phyloP scores from a whole-genome alignment of 2,329 filamentous ascomycete genomes.

The Colletotrichum neosansevieriae region DNA sequence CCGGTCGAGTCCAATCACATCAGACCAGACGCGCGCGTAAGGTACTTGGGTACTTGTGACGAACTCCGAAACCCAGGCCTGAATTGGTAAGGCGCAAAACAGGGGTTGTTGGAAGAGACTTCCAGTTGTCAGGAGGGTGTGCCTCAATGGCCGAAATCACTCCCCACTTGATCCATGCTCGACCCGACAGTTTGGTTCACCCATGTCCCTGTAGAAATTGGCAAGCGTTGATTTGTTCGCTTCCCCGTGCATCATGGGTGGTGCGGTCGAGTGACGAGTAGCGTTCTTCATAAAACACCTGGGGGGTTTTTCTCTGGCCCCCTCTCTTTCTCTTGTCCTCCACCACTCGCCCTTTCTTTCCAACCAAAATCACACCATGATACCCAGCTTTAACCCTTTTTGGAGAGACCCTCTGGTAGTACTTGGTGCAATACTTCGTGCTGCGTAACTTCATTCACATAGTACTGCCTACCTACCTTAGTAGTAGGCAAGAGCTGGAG shows the following conservation, averaged over 20 bases:
- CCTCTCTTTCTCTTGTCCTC: slow-evolving; percentile 5
- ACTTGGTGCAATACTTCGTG: no score
- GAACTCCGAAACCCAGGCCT: slow-evolving; percentile 9
- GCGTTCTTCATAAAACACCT: slow-evolving; percentile 16
- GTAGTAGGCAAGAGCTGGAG: not conserved
- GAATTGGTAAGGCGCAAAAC: slow-evolving; percentile 16
- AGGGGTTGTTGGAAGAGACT: not conserved
- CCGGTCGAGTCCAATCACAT: slow-evolving; percentile 3
- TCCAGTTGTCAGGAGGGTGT: not conserved
- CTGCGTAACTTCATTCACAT: no score
- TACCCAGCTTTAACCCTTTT: slow-evolving; percentile 16
- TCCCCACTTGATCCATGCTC: slow-evolving; percentile 12
- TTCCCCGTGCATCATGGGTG: slow-evolving; percentile 15
- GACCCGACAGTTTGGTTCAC: slow-evolving; percentile 24
- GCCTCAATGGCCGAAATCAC: not conserved
- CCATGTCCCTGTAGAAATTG: slow-evolving; percentile 17
- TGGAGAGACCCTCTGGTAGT: not conserved
- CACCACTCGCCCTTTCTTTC: slow-evolving; percentile 13
- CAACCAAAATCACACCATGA: slow-evolving; percentile 33
- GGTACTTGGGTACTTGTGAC: slow-evolving; percentile 9
- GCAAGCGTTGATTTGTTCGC: slow-evolving; percentile 20
- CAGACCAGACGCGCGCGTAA: slow-evolving; percentile 27
- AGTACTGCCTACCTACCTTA: not conserved
- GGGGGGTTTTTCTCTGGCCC: slow-evolving; percentile 6
- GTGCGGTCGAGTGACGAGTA: slow-evolving; percentile 22